Evolutionary conservation across 805 yeast genomes (phyloP).

Genomic region (Peterozyma xylosa): DNA sequence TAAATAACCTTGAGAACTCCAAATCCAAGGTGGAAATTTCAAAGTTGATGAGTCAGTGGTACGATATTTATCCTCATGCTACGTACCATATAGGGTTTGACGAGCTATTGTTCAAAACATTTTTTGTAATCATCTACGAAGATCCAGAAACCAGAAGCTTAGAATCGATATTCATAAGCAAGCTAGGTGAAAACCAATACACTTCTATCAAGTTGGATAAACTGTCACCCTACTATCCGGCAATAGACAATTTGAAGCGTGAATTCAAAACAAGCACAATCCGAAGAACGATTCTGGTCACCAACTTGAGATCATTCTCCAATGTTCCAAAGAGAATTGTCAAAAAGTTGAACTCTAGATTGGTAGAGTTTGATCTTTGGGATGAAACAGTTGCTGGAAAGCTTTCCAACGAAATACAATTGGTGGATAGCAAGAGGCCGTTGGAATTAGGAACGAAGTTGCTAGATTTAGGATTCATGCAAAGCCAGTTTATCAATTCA

Average conservation of each 20-base stretch:
- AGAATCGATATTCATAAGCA: conserved; percentile 50
- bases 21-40: not conserved
- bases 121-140: conserved; percentile 44
- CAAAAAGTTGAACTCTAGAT: conserved; percentile 11
- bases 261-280: conserved; percentile 48
- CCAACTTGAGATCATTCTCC: conserved; percentile 61
- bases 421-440: conserved; percentile 47
- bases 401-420: conserved; percentile 57
- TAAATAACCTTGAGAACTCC: not conserved
- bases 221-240: conserved; percentile 68
- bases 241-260: conserved; percentile 58
- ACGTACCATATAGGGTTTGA: conserved; percentile 50
- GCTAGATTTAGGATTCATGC: conserved; percentile 50
- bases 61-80: conserved; percentile 33
- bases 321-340: conserved; percentile 31
- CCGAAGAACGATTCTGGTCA: conserved; percentile 69
- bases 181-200: conserved; percentile 59
- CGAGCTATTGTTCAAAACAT: conserved; percentile 33
- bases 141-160: conserved; percentile 35
- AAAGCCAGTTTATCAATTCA: conserved; percentile 39
- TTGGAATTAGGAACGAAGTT: conserved; percentile 48
- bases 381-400: conserved; percentile 86
- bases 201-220: conserved; percentile 48
- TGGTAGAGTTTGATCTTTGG: conserved; percentile 31
- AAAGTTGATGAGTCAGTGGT: conserved; percentile 25